Conservation (phyloP, 768 basidiomycete species). For the Mrakia frigida region DNA sequence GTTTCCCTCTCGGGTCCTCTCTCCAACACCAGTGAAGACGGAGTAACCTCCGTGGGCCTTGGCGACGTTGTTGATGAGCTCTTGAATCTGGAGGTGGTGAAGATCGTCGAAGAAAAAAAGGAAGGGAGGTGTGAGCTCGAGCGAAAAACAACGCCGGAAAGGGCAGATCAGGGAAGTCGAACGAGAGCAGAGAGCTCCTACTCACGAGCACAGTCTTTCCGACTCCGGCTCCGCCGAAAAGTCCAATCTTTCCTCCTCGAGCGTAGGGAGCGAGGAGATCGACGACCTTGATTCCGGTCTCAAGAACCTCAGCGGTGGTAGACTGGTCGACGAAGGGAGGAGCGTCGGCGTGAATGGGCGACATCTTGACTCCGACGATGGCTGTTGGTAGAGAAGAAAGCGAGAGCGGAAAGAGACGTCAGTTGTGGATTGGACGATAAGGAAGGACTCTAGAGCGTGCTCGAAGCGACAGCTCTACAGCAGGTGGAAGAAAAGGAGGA, state of each 20-base stretch:
- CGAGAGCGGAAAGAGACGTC: background rate
- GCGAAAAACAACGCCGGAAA: background rate
- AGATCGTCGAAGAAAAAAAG: background rate
- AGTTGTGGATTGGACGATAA: background rate
- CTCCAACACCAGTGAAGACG: slow-evolving; percentile 98
- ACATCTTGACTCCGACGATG: slow-evolving; percentile 45
- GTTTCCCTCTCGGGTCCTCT: slow-evolving; percentile 99
- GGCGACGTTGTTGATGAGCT: slow-evolving; percentile 99
- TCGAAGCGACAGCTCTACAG: background rate
- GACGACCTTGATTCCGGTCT: slow-evolving; percentile 99
- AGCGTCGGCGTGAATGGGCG: slow-evolving; percentile 94
- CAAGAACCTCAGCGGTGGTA: slow-evolving; percentile 95
- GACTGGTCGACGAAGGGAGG: slow-evolving; percentile 98
- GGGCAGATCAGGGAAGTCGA: background rate
- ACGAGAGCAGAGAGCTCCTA: background rate
- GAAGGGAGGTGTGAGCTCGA: slow-evolving; percentile 7
- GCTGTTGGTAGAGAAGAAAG: background rate
- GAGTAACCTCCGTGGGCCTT: slow-evolving; percentile 99
- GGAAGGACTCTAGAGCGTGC: background rate
- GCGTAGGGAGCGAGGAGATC: slow-evolving; percentile 99
- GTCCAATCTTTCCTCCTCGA: slow-evolving; percentile 99
- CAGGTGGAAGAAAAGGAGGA: background rate
- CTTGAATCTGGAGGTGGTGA: slow-evolving; percentile 40
- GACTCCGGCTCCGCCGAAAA: slow-evolving; percentile 99
- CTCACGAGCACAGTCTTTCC: slow-evolving; percentile 98